These are phyloP conservation scores for Boechera retrofracta DNA, from an alignment of 345 rosid genomes.

Conservation along the genomic window DNA sequence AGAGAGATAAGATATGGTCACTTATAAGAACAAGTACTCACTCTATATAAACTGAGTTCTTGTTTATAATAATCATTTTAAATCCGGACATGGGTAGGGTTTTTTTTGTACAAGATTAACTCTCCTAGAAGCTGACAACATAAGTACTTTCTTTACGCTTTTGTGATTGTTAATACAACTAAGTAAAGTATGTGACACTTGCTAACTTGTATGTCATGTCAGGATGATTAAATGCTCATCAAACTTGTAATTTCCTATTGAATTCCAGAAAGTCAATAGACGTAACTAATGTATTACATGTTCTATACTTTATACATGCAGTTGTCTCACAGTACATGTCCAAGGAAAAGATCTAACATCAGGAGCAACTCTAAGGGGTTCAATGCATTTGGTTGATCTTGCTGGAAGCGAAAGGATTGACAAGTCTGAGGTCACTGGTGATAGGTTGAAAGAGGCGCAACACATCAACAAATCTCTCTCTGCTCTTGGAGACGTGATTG, in stretches of 20 bases:
- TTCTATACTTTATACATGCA: conserved; percentile 47
- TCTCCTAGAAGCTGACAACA: no score
- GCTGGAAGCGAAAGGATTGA: conserved; percentile 97
- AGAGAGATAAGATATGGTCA: no score
- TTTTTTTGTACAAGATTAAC: no score
- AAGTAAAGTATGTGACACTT: no score
- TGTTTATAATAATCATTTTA: no score
- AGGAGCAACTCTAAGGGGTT: conserved; percentile 70
- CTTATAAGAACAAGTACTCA: no score
- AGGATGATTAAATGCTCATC: not conserved
- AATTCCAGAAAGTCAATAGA: no score
- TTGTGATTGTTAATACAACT: no score
- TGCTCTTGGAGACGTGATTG: conserved; percentile 91
- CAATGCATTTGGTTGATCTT: conserved; percentile 94
- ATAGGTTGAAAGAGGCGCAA: conserved; percentile 88
- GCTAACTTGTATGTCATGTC: no score
- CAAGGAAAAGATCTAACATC: conserved; percentile 85
- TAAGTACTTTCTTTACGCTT: no score
- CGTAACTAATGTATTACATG: conserved; percentile 27
- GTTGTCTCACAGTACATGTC: conserved; percentile 94
- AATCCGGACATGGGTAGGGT: no score
- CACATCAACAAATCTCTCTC: conserved; percentile 91
- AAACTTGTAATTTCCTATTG: not conserved
- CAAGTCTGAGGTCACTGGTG: conserved; percentile 94
- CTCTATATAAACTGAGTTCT: no score